Percentiles rank a stretch among this genome's conserved stretches.
Evolutionary conservation across 1,284 basidiomycete genomes (phyloP).

Genomic region (Chalciporus piperatoides): DNA sequence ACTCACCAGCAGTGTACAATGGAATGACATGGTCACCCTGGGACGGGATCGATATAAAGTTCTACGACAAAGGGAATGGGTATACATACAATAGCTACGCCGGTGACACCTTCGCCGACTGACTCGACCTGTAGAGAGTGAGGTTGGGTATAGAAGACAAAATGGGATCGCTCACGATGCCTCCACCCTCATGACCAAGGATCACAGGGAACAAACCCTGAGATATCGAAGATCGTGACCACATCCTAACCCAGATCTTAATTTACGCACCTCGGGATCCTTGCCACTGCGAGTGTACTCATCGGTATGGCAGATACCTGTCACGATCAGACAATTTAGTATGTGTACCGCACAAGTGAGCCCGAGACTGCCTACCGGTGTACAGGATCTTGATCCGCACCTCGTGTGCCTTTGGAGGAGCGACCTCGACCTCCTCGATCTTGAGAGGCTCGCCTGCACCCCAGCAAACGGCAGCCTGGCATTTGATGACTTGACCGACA

Average conservation of each 20-base stretch:
- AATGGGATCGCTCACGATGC: slow-evolving; percentile 54
- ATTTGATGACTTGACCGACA: slow-evolving; percentile 76
- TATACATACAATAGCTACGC: slow-evolving; percentile 61
- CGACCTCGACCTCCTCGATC: slow-evolving; percentile 91
- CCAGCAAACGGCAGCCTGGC: slow-evolving; percentile 98
- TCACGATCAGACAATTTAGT: slow-evolving; percentile 9
- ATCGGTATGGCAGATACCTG: slow-evolving; percentile 97
- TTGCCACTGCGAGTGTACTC: slow-evolving; percentile 96
- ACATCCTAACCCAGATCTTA: neutral
- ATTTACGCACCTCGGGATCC: slow-evolving; percentile 77
- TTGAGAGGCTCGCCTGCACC: slow-evolving; percentile 86
- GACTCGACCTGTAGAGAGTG: slow-evolving; percentile 74
- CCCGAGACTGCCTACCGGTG: slow-evolving; percentile 55
- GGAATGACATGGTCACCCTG: slow-evolving; percentile 93
- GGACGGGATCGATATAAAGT: slow-evolving; percentile 18
- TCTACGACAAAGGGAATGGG: neutral
- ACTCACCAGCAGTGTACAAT: slow-evolving; percentile 82
- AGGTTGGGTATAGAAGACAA: slow-evolving; percentile 5
- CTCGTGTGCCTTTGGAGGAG: slow-evolving; percentile 86
- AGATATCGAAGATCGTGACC: slow-evolving; percentile 3
- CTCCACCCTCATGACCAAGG: slow-evolving; percentile 89
- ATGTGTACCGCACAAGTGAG: slow-evolving; percentile 2
- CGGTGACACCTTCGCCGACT: slow-evolving; percentile 89
- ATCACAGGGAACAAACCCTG: slow-evolving; percentile 94
- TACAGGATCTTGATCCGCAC: slow-evolving; percentile 91